Base-by-base conservation (phyloP, 2,329 filamentous ascomycete species). In the Talaromyces sp. region DNA sequence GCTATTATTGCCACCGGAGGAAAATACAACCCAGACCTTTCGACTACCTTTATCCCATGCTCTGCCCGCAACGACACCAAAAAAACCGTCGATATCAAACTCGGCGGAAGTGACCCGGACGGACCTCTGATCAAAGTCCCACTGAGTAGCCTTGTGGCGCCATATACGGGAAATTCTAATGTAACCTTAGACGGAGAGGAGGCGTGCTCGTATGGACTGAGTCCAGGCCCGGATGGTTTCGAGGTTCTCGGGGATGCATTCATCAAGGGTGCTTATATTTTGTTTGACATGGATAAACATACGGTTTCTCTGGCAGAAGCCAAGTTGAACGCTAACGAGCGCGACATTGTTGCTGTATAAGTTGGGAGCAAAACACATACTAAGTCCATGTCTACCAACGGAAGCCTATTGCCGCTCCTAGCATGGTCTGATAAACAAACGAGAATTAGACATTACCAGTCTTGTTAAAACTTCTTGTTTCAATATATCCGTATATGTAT, bases 241-340 rank as follows among this genome's bases (percentile, higher is more conserved):
- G 27, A 55, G 32, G 27, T 55, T 38, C 53, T 55, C 53, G 53
- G 53, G 24, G 53, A 55, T 55, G 53, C 53, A n/a, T 55, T 55
- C 53, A 32, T 55, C 27, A 55, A 26, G 31, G 53, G 53, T 38
- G 53, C 53, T 21, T 55, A 55, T 21, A 38, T 21, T 14, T 9
- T 55, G 31, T 55, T 55, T 32, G 35, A 55, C 19, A 38, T 38
- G 53, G 53, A 55, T 35, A 55, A 35, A 5, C 31, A 55, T 24
- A 35, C 53, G 21, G 53, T 55, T 19, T 55, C 53, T 14, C 8
- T 55, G 29, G 53, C 53, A 35, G 31, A 55, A 6, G 35, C 21
- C n/a, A 55, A 27, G 14, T 38, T 55, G 31, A 38, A 41, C 24
- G 14, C 27, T 11, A 9, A 43, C 14, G 32, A 55, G 27, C 32